Conservation (phyloP, 1,284 basidiomycete species). For the Marasmius oreades region DNA sequence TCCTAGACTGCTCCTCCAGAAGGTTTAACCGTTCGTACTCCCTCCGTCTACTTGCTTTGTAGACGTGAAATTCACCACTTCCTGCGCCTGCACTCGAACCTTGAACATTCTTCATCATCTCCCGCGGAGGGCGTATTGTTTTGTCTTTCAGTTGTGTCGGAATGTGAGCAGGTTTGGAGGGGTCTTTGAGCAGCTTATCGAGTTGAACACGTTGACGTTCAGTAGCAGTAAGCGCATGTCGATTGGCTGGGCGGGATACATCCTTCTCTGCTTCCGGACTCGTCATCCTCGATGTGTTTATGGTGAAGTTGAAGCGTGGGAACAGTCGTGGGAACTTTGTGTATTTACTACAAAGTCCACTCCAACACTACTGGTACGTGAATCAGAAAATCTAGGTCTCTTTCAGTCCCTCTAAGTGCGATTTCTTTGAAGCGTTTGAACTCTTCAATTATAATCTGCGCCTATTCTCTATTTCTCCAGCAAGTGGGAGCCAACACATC, state of each 20-base stretch:
- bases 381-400: too few relatives aligned
- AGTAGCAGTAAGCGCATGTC: conserved; percentile 68
- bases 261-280: conserved; percentile 4
- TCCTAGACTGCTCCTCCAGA: conserved; percentile 80
- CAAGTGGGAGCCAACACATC: too few relatives aligned
- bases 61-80: conserved; percentile 96
- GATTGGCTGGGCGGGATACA: conserved; percentile 28
- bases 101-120: conserved; percentile 99
- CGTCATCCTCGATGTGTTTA: background rate
- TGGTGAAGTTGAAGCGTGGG: background rate
- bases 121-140: conserved; percentile 72
- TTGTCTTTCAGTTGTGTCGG: conserved; percentile 78
- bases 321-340: too few relatives aligned
- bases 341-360: too few relatives aligned
- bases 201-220: conserved; percentile 78
- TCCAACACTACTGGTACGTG: too few relatives aligned
- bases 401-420: too few relatives aligned
- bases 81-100: conserved; percentile 92
- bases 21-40: conserved; percentile 94
- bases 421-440: too few relatives aligned
- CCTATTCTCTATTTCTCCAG: too few relatives aligned
- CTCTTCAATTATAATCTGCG: too few relatives aligned
- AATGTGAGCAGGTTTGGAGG: conserved; percentile 74
- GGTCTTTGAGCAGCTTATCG: conserved; percentile 84
- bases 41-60: conserved; percentile 90